A percentile compares a stretch with the other conserved stretches of the same genome.
phyloP scores from a whole-genome alignment of 2,329 filamentous ascomycete genomes.

The Aspergillus oerlinghausenensis region DNA sequence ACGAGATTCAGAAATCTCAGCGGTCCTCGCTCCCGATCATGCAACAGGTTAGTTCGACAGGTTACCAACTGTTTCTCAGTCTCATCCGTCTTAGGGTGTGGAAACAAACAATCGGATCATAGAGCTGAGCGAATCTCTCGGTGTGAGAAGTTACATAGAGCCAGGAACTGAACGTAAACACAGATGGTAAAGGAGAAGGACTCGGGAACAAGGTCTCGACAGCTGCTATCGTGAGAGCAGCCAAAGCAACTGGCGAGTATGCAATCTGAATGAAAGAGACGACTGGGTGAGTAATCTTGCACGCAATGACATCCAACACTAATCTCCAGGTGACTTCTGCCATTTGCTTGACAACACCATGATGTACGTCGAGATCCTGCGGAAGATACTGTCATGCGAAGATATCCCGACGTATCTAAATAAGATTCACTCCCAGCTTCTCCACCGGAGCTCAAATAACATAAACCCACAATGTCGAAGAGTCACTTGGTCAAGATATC shows the following conservation, averaged over 20 bases:
- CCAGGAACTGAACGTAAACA: too few species aligned
- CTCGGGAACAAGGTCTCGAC: slow-evolving; percentile 51
- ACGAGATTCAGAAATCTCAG: slow-evolving; percentile 41
- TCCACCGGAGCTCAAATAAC: too few species aligned
- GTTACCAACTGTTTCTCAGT: slow-evolving; percentile 11
- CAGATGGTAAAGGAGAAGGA: slow-evolving; percentile 44
- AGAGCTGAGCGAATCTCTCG: slow-evolving; percentile 39
- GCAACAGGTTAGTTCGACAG: slow-evolving; percentile 1
- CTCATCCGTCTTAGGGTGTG: slow-evolving; percentile 29
- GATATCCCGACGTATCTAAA: too few species aligned
- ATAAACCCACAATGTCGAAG: too few species aligned
- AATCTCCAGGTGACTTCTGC: slow-evolving; percentile 33
- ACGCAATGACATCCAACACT: background rate
- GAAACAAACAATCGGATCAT: slow-evolving; percentile 42
- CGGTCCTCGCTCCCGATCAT: background rate
- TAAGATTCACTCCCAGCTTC: too few species aligned
- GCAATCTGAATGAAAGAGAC: slow-evolving; percentile 19
- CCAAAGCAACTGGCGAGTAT: slow-evolving; percentile 38
- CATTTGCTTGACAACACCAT: slow-evolving; percentile 47
- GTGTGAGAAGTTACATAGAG: slow-evolving; percentile 46
- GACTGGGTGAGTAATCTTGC: background rate
- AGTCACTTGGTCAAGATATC: too few species aligned
- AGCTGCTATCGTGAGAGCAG: slow-evolving; percentile 45
- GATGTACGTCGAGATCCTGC: slow-evolving; percentile 45
- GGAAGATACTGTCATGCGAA: slow-evolving; percentile 39